Evolutionary conservation across 2,329 filamentous ascomycete genomes (phyloP).

Genomic region (Aspergillus sp.): DNA sequence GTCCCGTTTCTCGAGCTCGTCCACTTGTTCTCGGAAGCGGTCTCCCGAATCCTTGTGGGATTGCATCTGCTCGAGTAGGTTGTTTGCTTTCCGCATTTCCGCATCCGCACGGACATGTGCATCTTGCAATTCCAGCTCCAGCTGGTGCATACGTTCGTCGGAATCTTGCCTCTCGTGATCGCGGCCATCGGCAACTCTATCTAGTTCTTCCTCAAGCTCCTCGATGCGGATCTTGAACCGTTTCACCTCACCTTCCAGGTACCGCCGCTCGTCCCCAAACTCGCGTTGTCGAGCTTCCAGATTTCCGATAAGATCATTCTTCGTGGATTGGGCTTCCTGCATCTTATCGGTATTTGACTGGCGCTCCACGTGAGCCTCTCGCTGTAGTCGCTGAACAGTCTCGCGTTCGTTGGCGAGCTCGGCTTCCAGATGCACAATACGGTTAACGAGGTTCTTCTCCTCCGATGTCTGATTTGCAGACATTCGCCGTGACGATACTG

Average conservation of each 20-base stretch:
- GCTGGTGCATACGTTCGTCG: slow-evolving; percentile 65
- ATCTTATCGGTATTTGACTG: slow-evolving; percentile 65
- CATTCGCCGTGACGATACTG: slow-evolving; percentile 60
- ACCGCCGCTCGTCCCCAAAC: slow-evolving; percentile 80
- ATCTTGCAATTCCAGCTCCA: slow-evolving; percentile 71
- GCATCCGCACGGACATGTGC: slow-evolving; percentile 50
- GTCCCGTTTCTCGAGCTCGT: slow-evolving; percentile 53
- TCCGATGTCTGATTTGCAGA: slow-evolving; percentile 61
- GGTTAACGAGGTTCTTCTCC: slow-evolving; percentile 62
- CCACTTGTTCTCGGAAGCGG: slow-evolving; percentile 39
- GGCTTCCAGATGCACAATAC: slow-evolving; percentile 69
- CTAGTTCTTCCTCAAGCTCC: slow-evolving; percentile 88
- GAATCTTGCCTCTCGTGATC: slow-evolving; percentile 75
- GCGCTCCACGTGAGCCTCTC: slow-evolving; percentile 63
- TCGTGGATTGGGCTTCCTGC: slow-evolving; percentile 85
- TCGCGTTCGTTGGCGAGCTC: slow-evolving; percentile 76
- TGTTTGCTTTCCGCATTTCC: slow-evolving; percentile 38
- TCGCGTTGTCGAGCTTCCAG: slow-evolving; percentile 90
- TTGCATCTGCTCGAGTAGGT: slow-evolving; percentile 59
- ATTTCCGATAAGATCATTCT: slow-evolving; percentile 90
- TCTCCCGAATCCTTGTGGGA: slow-evolving; percentile 53
- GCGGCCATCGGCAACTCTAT: slow-evolving; percentile 76
- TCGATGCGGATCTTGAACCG: slow-evolving; percentile 75
- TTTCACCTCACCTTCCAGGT: slow-evolving; percentile 77
- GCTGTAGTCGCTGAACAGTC: slow-evolving; percentile 64